These are phyloP conservation scores for Chlorencoelia australis DNA, from an alignment of 2,329 filamentous ascomycete genomes.

Conservation along the genomic window DNA sequence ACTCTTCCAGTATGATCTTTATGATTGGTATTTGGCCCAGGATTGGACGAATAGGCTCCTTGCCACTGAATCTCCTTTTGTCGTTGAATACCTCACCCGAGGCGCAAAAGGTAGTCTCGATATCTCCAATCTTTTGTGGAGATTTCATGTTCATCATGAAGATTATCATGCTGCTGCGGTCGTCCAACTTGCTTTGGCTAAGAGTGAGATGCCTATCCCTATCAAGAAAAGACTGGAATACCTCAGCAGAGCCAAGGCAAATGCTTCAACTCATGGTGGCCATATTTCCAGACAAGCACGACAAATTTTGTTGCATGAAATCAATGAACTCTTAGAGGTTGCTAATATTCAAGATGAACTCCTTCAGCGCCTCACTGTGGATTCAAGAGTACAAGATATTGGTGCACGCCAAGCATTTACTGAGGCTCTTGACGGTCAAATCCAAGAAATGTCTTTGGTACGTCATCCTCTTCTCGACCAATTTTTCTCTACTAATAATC, in stretches of 20 bases:
- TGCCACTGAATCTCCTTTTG: constrained; percentile 72
- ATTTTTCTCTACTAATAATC: constrained; percentile 7
- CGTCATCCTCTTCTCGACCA: constrained; percentile 27
- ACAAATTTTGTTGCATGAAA: constrained; percentile 75
- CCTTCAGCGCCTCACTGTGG: constrained; percentile 64
- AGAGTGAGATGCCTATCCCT: constrained; percentile 69
- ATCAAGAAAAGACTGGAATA: constrained; percentile 83
- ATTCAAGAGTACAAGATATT: constrained; percentile 57
- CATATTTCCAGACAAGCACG: constrained; percentile 71
- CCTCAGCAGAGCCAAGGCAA: constrained; percentile 82
- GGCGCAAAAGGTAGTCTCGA: constrained; percentile 61
- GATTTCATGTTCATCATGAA: constrained; percentile 78
- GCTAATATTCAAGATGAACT: constrained; percentile 93
- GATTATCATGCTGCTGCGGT: constrained; percentile 79
- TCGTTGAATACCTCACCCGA: constrained; percentile 75
- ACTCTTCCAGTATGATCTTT: constrained; percentile 92
- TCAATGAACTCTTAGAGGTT: constrained; percentile 79
- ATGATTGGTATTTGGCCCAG: constrained; percentile 89
- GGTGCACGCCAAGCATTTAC: constrained; percentile 39
- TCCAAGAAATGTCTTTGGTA: constrained; percentile 68
- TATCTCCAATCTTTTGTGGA: constrained; percentile 86
- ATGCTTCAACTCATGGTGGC: constrained; percentile 73
- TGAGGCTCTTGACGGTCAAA: constrained; percentile 62
- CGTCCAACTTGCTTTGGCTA: constrained; percentile 75
- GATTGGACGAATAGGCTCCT: constrained; percentile 80